Evolutionary conservation across 805 yeast genomes (phyloP).

Genomic region (Candida germanica): DNA sequence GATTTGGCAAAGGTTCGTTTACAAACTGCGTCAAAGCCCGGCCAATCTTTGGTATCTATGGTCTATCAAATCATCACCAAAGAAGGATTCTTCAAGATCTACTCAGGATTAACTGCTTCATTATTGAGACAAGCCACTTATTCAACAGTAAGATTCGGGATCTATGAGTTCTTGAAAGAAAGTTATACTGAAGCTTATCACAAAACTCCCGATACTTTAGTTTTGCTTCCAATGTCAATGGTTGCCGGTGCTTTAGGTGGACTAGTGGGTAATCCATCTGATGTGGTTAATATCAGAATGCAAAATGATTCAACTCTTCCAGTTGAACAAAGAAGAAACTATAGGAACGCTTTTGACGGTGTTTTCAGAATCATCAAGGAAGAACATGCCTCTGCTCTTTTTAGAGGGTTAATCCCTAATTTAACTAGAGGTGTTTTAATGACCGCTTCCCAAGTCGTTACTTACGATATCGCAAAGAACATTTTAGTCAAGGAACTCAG

Average conservation of each 20-base stretch:
- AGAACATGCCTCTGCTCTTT: conserved; percentile 59
- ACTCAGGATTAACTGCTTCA: conserved; percentile 81
- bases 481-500: conserved; percentile 48
- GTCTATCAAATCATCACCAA: conserved; percentile 53
- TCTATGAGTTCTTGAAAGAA: conserved; percentile 76
- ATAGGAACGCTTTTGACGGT: conserved; percentile 78
- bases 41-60: conserved; percentile 61
- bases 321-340: conserved; percentile 61
- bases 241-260: conserved; percentile 85
- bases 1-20: conserved; percentile 85
- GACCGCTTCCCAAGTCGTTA: conserved; percentile 90
- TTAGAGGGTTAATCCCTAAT: conserved; percentile 77
- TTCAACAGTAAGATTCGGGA: conserved; percentile 82
- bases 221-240: conserved; percentile 76
- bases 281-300: conserved; percentile 85
- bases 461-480: conserved; percentile 73
- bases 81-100: conserved; percentile 70
- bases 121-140: conserved; percentile 83
- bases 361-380: conserved; percentile 52
- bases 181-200: conserved; percentile 35
- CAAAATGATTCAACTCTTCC: conserved; percentile 81
- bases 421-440: conserved; percentile 76
- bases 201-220: conserved; percentile 52
- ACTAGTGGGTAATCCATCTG: conserved; percentile 83
- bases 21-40: conserved; percentile 72